Conservation (phyloP, 1,139 yeast genomes). For the Saccharomyces hybrid region DNA sequence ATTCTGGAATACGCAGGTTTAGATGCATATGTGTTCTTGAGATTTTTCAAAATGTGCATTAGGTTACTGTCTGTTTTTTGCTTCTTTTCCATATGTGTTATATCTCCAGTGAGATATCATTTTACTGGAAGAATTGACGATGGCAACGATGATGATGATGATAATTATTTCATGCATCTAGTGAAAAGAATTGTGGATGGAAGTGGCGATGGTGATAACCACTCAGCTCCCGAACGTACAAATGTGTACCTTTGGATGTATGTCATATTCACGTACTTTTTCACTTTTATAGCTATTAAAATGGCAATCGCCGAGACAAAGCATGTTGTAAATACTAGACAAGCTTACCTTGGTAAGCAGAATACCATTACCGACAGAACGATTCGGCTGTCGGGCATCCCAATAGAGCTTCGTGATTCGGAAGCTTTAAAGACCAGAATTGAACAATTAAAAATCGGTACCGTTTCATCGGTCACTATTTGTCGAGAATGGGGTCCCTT, state of each 20-base stretch:
- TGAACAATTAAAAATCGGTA: slow-evolving; percentile 71
- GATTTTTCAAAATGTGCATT: slow-evolving; percentile 69
- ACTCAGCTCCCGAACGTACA: slow-evolving; percentile 22
- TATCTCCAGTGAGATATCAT: slow-evolving; percentile 62
- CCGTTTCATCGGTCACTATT: slow-evolving; percentile 64
- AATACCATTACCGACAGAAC: slow-evolving; percentile 91
- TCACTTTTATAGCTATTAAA: slow-evolving; percentile 61
- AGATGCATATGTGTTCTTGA: slow-evolving; percentile 81
- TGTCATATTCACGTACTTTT: slow-evolving; percentile 77
- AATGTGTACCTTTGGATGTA: slow-evolving; percentile 58
- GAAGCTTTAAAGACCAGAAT: slow-evolving; percentile 62
- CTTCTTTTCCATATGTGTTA: slow-evolving; percentile 48
- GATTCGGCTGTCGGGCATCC: slow-evolving; percentile 81
- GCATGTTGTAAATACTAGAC: slow-evolving; percentile 68
- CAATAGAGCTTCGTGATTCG: slow-evolving; percentile 68
- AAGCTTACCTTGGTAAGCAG: slow-evolving; percentile 76
- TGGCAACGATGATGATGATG: slow-evolving; percentile 30
- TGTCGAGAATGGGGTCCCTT: slow-evolving; percentile 92
- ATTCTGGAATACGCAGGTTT: slow-evolving; percentile 84
- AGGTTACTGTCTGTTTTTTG: slow-evolving; percentile 47
- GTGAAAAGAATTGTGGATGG: background rate
- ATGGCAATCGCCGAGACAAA: slow-evolving; percentile 62
- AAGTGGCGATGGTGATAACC: slow-evolving; percentile 17
- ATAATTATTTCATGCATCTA: background rate
- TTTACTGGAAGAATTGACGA: slow-evolving; percentile 56